Conservation (phyloP, 2,329 filamentous ascomycete species). For the Curvularia verruculosa region DNA sequence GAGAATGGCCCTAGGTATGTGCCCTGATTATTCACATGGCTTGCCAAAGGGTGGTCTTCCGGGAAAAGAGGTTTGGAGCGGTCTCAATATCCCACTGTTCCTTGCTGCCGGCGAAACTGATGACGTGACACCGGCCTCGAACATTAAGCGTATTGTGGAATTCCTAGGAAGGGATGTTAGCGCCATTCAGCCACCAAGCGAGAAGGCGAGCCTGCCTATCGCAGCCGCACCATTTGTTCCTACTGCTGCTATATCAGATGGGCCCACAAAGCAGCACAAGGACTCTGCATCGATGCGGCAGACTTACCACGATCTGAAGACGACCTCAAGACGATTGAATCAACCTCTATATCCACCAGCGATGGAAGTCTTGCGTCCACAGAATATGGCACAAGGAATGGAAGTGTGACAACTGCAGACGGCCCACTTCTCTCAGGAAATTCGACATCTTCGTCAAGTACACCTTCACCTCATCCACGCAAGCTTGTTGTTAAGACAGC, state of each 20-base stretch:
- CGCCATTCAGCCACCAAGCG: slow-evolving; percentile 38
- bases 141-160: slow-evolving; percentile 70
- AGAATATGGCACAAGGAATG: slow-evolving; percentile 45
- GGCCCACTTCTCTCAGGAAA: slow-evolving; percentile 14
- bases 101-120: slow-evolving; percentile 81
- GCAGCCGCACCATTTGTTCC: slow-evolving; percentile 58
- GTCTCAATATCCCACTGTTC: slow-evolving; percentile 74
- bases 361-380: slow-evolving; percentile 24
- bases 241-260: slow-evolving; percentile 22
- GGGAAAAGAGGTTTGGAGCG: slow-evolving; percentile 72
- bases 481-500: slow-evolving; percentile 66
- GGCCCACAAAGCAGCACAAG: slow-evolving; percentile 39
- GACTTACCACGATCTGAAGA: slow-evolving; percentile 34
- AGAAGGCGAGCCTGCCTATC: slow-evolving; percentile 53
- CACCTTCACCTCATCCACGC: slow-evolving; percentile 34
- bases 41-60: slow-evolving; percentile 68
- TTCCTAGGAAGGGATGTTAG: slow-evolving; percentile 50
- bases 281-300: slow-evolving; percentile 42
- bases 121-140: slow-evolving; percentile 71
- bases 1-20: slow-evolving; percentile 75
- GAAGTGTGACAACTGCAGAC: slow-evolving; percentile 25
- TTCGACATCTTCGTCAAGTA: slow-evolving; percentile 7
- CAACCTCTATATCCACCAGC: slow-evolving; percentile 25
- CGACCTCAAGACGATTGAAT: slow-evolving; percentile 21
- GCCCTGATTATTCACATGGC: slow-evolving; percentile 65